Percentiles rank a stretch among this genome's conserved stretches.
phyloP scores from a whole-genome alignment of 78 protist species.

The Tieghemostelium lacteum region DNA sequence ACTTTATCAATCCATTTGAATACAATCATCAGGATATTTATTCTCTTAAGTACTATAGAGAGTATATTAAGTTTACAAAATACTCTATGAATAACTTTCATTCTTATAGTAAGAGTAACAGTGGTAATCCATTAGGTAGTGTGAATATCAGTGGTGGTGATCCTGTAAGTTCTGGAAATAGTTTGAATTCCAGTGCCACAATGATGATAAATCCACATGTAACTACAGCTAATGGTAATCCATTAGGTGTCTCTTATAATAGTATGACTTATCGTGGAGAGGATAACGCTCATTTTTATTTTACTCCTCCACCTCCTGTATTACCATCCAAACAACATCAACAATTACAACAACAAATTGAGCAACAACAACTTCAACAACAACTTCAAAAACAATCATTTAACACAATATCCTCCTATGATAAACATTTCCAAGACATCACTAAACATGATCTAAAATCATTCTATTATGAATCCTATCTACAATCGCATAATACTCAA shows the following conservation, averaged over 20 bases:
- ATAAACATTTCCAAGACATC: conserved; percentile 5
- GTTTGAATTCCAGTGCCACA: not conserved
- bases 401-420: not conserved
- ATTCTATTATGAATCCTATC: conserved; percentile 36
- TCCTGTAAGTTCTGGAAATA: not conserved
- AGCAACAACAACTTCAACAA: not conserved
- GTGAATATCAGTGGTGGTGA: too few relatives aligned
- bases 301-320: not conserved
- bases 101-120: not conserved
- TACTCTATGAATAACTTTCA: not conserved
- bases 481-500: conserved; percentile 6
- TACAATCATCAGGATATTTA: conserved; percentile 25
- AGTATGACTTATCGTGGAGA: not conserved
- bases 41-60: conserved; percentile 9
- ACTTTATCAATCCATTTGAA: conserved; percentile 1
- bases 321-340: not conserved
- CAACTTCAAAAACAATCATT: not conserved
- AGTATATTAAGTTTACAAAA: conserved; percentile 20
- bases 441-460: conserved; percentile 39
- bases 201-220: not conserved
- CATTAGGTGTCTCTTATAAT: not conserved
- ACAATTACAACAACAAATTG: not conserved
- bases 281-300: not conserved
- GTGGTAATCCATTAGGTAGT: not conserved
- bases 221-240: not conserved